phyloP scores from a whole-genome alignment of 331 rosid species.

The Quercus phellos region DNA sequence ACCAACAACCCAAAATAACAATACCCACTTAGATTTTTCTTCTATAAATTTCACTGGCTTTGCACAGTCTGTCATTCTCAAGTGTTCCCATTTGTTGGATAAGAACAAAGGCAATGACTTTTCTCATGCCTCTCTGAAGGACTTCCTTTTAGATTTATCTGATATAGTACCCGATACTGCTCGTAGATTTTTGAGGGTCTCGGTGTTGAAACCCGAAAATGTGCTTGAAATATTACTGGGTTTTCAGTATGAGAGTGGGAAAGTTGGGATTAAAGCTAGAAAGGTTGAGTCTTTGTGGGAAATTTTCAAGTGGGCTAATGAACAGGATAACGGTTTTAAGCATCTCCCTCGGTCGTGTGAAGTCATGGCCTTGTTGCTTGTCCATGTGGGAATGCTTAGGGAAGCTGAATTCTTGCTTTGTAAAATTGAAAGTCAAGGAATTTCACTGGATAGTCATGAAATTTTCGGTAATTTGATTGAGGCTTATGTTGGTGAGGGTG shows the following conservation, averaged over 20 bases:
- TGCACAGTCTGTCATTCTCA: constrained; percentile 42
- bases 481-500: constrained; percentile 46
- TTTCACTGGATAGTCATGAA: constrained; percentile 29
- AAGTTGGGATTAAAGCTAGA: constrained; percentile 27
- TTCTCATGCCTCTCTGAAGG: constrained; percentile 36
- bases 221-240: constrained; percentile 51
- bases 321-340: constrained; percentile 24
- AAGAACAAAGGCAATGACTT: constrained; percentile 21
- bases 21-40: constrained; percentile 17
- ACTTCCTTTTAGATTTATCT: constrained; percentile 56
- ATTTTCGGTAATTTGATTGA: constrained; percentile 40
- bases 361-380: constrained; percentile 66
- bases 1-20: background rate
- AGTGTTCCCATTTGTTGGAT: constrained; percentile 23
- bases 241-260: constrained; percentile 37
- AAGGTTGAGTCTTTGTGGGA: constrained; percentile 63
- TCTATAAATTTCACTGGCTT: constrained; percentile 38
- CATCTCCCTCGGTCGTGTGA: constrained; percentile 46
- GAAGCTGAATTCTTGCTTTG: constrained; percentile 63
- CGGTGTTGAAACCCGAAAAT: constrained; percentile 44
- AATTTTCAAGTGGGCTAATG: constrained; percentile 52
- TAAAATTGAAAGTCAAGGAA: constrained; percentile 36
- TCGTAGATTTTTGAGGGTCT: constrained; percentile 56
- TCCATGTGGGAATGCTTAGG: constrained; percentile 42
- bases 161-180: constrained; percentile 45